Conservation (phyloP, 2,329 filamentous ascomycete genomes). For the Trichophyton rubrum region DNA sequence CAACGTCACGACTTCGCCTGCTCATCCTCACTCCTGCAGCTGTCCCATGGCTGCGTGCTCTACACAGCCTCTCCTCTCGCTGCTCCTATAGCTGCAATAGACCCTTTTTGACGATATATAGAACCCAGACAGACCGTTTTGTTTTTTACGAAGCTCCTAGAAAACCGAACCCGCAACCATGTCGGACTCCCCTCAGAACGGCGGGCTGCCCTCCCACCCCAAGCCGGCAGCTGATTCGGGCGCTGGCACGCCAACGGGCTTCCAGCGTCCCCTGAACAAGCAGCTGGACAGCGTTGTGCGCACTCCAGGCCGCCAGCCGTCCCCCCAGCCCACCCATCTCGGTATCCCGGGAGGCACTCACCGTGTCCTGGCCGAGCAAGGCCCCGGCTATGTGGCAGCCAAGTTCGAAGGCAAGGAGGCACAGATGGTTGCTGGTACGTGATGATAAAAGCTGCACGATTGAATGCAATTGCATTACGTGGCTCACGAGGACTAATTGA, state of each 20-base stretch:
- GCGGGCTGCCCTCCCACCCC: background rate
- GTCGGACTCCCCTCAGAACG: background rate
- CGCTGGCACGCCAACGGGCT: slow-evolving; percentile 30
- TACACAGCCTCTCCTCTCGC: background rate
- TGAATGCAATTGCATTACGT: no score
- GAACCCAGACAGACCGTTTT: background rate
- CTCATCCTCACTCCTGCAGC: background rate
- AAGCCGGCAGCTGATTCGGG: slow-evolving; percentile 27
- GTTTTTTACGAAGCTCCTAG: background rate
- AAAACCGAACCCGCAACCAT: background rate
- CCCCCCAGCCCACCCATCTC: slow-evolving; percentile 78
- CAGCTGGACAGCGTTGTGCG: slow-evolving; percentile 44
- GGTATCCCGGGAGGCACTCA: slow-evolving; percentile 54
- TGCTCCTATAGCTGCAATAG: background rate
- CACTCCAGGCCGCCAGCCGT: slow-evolving; percentile 54
- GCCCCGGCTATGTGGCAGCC: slow-evolving; percentile 86
- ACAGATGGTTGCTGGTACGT: slow-evolving; percentile 70
- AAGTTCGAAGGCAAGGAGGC: slow-evolving; percentile 85
- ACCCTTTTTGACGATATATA: no score
- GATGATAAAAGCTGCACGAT: background rate
- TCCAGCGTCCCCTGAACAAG: slow-evolving; percentile 41
- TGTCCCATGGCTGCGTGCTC: background rate
- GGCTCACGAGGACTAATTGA: no score
- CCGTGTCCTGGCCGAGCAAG: slow-evolving; percentile 70
- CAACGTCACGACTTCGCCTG: background rate